Conservation (phyloP, 257 asterid genomes). For the Capsicum baccatum region DNA sequence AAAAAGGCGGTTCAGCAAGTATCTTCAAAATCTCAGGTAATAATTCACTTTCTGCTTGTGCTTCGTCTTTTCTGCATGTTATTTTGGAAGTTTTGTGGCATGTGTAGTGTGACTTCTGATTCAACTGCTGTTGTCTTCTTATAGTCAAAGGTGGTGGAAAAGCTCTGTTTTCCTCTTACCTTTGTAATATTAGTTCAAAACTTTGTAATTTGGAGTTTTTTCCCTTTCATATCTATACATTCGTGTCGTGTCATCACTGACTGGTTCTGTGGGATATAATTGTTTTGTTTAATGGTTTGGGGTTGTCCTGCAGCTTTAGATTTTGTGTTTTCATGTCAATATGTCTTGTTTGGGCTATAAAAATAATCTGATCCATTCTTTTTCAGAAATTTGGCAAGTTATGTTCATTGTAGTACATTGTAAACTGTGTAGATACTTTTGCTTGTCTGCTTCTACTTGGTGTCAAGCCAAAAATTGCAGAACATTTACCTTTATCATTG, state of each 20-base stretch:
- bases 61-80: conserved; percentile 24
- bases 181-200: background rate
- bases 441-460: background rate
- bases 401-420: background rate
- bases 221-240: background rate
- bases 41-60: background rate
- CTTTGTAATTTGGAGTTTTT: background rate
- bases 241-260: conserved; percentile 3
- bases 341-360: background rate
- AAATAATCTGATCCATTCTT: conserved; percentile 15
- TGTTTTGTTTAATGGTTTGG: background rate
- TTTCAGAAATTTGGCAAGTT: background rate
- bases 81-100: background rate
- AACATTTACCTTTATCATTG: background rate
- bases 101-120: background rate
- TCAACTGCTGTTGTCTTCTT: conserved; percentile 17
- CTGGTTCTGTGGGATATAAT: background rate
- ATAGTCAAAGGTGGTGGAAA: background rate
- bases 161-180: background rate
- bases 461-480: background rate
- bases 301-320: background rate
- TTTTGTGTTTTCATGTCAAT: background rate
- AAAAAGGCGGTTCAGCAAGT: conserved; percentile 66
- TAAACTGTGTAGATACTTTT: background rate
- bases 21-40: conserved; percentile 84